phyloP scores from a whole-genome alignment of 768 basidiomycete species.

The Trametes cingulata region DNA sequence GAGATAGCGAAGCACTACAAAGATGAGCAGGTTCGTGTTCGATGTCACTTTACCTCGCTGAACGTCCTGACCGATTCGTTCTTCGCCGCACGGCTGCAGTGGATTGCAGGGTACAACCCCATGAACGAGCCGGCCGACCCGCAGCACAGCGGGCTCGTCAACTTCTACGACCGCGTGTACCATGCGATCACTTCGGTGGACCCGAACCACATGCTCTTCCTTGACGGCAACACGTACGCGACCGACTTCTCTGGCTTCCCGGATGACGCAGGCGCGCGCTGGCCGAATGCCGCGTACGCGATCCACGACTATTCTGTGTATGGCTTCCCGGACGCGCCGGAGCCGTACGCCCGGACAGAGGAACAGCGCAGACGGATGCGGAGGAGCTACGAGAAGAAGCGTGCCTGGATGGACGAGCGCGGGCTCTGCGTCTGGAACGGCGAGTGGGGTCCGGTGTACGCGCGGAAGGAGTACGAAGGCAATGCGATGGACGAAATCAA shows the following conservation, averaged over 20 bases:
- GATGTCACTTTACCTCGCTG: not conserved
- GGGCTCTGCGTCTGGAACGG: slow-evolving; percentile 77
- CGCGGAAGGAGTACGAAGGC: slow-evolving; percentile 53
- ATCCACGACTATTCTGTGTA: slow-evolving; percentile 80
- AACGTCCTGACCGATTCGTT: not conserved
- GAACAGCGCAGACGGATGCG: slow-evolving; percentile 55
- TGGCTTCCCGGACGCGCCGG: slow-evolving; percentile 66
- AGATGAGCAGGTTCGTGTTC: slow-evolving; percentile 42
- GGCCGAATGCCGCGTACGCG: slow-evolving; percentile 74
- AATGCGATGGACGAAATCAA: slow-evolving; percentile 67
- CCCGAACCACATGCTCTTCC: slow-evolving; percentile 69
- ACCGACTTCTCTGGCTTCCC: slow-evolving; percentile 75
- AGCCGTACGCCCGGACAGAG: slow-evolving; percentile 53
- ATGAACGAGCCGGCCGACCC: slow-evolving; percentile 83
- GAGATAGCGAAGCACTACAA: slow-evolving; percentile 76
- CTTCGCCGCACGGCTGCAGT: slow-evolving; percentile 33
- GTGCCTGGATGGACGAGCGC: slow-evolving; percentile 72
- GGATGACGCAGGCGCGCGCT: slow-evolving; percentile 53
- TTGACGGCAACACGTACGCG: slow-evolving; percentile 84
- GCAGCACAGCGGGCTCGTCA: slow-evolving; percentile 60
- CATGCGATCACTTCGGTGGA: slow-evolving; percentile 71
- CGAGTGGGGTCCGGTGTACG: slow-evolving; percentile 87
- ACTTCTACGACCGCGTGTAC: slow-evolving; percentile 69
- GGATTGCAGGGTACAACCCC: slow-evolving; percentile 87
- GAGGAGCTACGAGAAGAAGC: slow-evolving; percentile 70